These are phyloP conservation scores for Bothriochloa decipiens DNA, from an alignment of 176 grass and related monocot genomes.

Conservation along the genomic window DNA sequence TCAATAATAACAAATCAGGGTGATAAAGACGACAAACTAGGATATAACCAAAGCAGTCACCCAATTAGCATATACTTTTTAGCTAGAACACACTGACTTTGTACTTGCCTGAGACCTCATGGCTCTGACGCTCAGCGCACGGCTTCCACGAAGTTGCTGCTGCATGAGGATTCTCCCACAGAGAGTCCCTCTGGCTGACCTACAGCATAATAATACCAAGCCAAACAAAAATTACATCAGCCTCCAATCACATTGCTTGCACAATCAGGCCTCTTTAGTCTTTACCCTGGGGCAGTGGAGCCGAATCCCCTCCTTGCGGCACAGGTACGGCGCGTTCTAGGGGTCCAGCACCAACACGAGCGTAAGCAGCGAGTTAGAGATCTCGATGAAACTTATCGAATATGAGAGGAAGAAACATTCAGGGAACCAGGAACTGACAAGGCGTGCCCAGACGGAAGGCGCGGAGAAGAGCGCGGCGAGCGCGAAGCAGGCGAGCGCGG, in stretches of 20 bases:
- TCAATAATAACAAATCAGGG: not conserved
- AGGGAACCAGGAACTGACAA: conserved; percentile 56
- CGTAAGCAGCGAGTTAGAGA: conserved; percentile 31
- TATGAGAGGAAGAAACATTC: no score
- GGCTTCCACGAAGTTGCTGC: conserved; percentile 88
- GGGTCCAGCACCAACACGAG: conserved; percentile 27
- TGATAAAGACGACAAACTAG: not conserved
- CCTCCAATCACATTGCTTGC: not conserved
- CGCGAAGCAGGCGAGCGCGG: conserved; percentile 57
- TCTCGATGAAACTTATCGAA: not conserved
- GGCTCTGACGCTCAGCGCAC: conserved; percentile 63
- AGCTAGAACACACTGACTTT: not conserved
- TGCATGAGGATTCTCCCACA: conserved; percentile 95
- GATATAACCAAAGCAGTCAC: not conserved
- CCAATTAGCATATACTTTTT: no score
- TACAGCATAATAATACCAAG: conserved; percentile 25
- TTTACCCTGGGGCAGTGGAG: conserved; percentile 85
- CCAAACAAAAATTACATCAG: conserved; percentile 39
- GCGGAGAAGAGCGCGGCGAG: conserved; percentile 53
- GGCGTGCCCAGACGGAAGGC: conserved; percentile 73
- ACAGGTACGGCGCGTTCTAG: conserved; percentile 85
- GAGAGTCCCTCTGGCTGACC: conserved; percentile 61
- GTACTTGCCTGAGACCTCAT: conserved; percentile 79
- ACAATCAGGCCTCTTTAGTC: conserved; percentile 39
- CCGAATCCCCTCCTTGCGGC: conserved; percentile 87